Evolutionary conservation across 1,284 basidiomycete genomes (phyloP).

Genomic region (Cutaneotrichosporon daszewskae): DNA sequence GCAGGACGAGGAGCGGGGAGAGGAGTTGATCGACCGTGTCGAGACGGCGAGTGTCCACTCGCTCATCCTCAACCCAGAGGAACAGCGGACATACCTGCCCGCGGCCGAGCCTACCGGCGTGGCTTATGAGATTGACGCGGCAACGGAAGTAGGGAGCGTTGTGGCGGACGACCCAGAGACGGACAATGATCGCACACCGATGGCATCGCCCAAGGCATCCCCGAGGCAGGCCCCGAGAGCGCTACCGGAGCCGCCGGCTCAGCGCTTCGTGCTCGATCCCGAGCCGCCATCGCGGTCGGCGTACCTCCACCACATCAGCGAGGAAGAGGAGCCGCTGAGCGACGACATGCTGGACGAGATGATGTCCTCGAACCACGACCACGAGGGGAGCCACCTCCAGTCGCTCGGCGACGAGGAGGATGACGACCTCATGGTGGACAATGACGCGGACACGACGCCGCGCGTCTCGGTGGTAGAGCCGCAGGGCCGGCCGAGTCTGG

Average conservation of each 20-base stretch:
- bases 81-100: conserved; percentile 1
- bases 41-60: neutral
- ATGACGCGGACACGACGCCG: conserved; percentile 1
- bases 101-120: conserved; percentile 5
- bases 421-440: conserved; percentile 8
- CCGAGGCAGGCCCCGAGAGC: conserved; percentile 1
- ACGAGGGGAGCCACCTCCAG: conserved; percentile 2
- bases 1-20: neutral
- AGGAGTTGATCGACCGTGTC: neutral
- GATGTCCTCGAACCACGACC: conserved; percentile 5
- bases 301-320: conserved; percentile 16
- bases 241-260: too few species aligned
- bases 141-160: neutral
- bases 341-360: conserved; percentile 19
- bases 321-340: conserved; percentile 18
- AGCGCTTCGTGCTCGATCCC: neutral
- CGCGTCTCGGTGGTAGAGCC: neutral
- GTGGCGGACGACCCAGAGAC: neutral
- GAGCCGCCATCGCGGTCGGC: conserved; percentile 4
- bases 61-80: neutral
- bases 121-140: neutral
- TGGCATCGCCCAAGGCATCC: neutral
- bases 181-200: neutral
- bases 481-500: conserved; percentile 5
- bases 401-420: conserved; percentile 4